A percentile compares a stretch with the other conserved stretches of the same genome.
Conservation (phyloP, 2,329 filamentous ascomycete species). For the Pseudogymnoascus sp. region DNA sequence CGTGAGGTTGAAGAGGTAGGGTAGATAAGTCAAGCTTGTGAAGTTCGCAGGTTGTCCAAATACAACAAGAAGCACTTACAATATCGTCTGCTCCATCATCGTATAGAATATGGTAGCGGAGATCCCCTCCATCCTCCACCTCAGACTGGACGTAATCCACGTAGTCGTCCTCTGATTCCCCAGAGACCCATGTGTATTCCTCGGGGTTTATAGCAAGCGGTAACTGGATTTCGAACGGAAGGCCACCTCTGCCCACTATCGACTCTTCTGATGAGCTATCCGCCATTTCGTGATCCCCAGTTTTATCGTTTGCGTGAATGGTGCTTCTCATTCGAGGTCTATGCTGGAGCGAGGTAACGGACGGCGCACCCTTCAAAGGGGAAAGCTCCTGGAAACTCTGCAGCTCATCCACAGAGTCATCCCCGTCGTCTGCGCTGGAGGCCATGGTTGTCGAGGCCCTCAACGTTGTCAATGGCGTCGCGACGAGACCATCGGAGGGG, state of each 20-base stretch:
- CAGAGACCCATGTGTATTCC: not conserved
- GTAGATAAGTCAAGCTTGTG: not conserved
- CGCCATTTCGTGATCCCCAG: not conserved
- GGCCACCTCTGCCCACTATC: not conserved
- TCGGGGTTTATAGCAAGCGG: not conserved
- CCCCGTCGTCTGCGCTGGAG: not conserved
- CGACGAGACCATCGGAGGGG: not conserved
- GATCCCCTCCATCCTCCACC: conserved; percentile 15
- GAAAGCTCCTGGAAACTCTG: not conserved
- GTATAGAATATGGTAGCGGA: conserved; percentile 26
- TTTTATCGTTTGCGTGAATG: not conserved
- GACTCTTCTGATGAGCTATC: not conserved
- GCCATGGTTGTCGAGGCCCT: not conserved
- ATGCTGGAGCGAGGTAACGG: not conserved
- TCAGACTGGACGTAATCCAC: conserved; percentile 26
- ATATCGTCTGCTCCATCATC: conserved; percentile 26
- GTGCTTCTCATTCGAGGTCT: not conserved
- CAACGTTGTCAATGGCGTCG: not conserved
- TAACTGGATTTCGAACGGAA: not conserved
- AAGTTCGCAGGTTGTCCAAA: not conserved
- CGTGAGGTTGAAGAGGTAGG: not conserved
- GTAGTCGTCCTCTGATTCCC: conserved; percentile 19
- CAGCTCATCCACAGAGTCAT: conserved; percentile 5
- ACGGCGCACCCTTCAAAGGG: not conserved
- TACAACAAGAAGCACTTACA: conserved; percentile 20